These are phyloP conservation scores for Thielaviopsis cerberus DNA, from an alignment of 2,329 filamentous ascomycete genomes.

Conservation along the genomic window DNA sequence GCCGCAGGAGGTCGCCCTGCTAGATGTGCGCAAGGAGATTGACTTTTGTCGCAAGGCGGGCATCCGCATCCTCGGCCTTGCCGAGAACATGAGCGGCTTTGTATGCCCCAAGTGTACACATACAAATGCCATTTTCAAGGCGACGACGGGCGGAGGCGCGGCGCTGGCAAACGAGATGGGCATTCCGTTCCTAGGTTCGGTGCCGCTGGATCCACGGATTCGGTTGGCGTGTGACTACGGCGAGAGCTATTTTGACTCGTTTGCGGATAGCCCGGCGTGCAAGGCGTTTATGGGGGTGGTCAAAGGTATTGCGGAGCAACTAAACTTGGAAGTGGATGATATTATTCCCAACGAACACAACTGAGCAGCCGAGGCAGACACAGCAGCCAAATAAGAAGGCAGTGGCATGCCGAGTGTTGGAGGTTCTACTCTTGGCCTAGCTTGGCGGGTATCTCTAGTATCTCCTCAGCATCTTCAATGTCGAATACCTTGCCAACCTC, in stretches of 20 bases:
- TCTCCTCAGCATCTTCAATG: slow-evolving; percentile 59
- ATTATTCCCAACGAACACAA: slow-evolving; percentile 25
- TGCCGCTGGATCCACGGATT: slow-evolving; percentile 82
- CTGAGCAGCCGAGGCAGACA: slow-evolving; percentile 15
- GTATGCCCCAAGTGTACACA: slow-evolving; percentile 85
- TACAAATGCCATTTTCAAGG: slow-evolving; percentile 67
- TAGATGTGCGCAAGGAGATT: slow-evolving; percentile 93
- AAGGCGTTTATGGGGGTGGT: slow-evolving; percentile 67
- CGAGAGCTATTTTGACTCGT: slow-evolving; percentile 90
- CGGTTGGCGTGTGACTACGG: slow-evolving; percentile 94
- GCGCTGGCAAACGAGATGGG: slow-evolving; percentile 68
- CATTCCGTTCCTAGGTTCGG: slow-evolving; percentile 73
- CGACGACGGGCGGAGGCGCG: slow-evolving; percentile 74
- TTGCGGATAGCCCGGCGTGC: slow-evolving; percentile 82
- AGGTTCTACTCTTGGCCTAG: slow-evolving; percentile 21
- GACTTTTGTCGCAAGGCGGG: slow-evolving; percentile 93
- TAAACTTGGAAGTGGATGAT: slow-evolving; percentile 42
- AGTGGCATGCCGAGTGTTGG: neutral
- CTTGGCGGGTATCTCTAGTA: slow-evolving; percentile 62
- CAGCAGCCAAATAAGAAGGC: neutral
- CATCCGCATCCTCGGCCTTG: slow-evolving; percentile 70
- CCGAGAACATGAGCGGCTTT: slow-evolving; percentile 96
- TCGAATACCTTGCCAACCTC: slow-evolving; percentile 82
- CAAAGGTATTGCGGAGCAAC: slow-evolving; percentile 44
- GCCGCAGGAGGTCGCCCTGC: slow-evolving; percentile 76